Conservation (phyloP, 2,329 filamentous ascomycete genomes). For the Lomentospora prolificans region DNA sequence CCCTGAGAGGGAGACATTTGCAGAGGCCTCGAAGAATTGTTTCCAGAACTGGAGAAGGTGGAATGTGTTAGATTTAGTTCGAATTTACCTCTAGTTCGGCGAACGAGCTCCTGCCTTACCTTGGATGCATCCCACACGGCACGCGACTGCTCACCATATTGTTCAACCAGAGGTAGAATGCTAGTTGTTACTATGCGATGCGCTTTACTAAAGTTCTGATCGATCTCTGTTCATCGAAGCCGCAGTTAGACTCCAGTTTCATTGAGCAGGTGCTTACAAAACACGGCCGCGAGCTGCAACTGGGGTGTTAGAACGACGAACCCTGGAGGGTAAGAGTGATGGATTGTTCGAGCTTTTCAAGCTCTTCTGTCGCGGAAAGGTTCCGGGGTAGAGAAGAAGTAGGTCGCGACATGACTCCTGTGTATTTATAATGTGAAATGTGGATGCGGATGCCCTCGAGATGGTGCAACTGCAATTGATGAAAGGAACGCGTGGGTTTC, state of each 20-base stretch:
- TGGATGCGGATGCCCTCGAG: background rate
- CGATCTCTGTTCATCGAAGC: conserved; percentile 60
- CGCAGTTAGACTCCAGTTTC: no score
- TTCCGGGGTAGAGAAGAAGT: conserved; percentile 38
- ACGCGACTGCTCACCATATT: conserved; percentile 88
- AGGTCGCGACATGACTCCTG: conserved; percentile 36
- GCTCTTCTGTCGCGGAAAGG: conserved; percentile 82
- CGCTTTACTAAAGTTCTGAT: conserved; percentile 94
- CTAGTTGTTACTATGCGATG: conserved; percentile 92
- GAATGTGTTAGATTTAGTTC: no score
- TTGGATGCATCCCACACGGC: conserved; percentile 96
- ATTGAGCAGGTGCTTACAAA: no score
- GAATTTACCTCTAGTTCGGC: background rate
- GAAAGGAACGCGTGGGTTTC: conserved; percentile 7
- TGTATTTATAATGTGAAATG: background rate
- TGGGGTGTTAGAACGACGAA: no score
- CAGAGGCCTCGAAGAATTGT: conserved; percentile 97
- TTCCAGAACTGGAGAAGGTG: conserved; percentile 75
- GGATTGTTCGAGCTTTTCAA: conserved; percentile 91
- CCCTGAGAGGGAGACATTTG: conserved; percentile 90
- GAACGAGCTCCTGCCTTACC: conserved; percentile 33
- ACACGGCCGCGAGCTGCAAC: no score
- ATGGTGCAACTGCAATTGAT: background rate
- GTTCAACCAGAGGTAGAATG: conserved; percentile 86
- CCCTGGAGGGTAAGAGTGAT: conserved; percentile 94